Evolutionary conservation across 2,329 filamentous ascomycete species (phyloP).

Genomic region (Nothopassalora personata): DNA sequence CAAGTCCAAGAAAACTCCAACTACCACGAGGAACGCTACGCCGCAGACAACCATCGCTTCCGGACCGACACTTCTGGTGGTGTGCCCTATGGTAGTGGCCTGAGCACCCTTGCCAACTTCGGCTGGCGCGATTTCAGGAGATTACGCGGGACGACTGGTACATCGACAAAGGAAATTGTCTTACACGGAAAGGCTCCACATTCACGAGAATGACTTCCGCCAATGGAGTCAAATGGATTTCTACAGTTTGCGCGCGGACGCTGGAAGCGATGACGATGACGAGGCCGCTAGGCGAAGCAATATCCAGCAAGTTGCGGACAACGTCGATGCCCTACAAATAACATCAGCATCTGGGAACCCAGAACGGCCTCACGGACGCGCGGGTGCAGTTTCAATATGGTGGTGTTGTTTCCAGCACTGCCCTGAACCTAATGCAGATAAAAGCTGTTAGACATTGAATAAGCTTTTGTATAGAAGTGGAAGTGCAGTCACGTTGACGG

Average conservation of each 20-base stretch:
- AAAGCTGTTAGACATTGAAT: conserved; percentile 60
- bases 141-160: conserved; percentile 58
- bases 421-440: conserved; percentile 51
- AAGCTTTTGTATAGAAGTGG: conserved; percentile 57
- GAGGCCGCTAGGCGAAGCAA: conserved; percentile 54
- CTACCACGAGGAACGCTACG: conserved; percentile 61
- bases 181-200: conserved; percentile 66
- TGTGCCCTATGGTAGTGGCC: conserved; percentile 57
- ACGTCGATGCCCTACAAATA: conserved; percentile 53
- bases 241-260: conserved; percentile 64
- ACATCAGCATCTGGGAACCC: conserved; percentile 45
- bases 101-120: conserved; percentile 60
- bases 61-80: conserved; percentile 61
- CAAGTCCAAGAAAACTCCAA: conserved; percentile 66
- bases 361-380: conserved; percentile 52
- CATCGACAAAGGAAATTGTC: conserved; percentile 54
- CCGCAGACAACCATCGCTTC: conserved; percentile 54
- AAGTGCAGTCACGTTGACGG: conserved; percentile 41
- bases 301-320: conserved; percentile 54
- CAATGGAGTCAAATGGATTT: conserved; percentile 53
- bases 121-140: conserved; percentile 51
- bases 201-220: conserved; percentile 56
- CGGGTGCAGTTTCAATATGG: conserved; percentile 51
- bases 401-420: conserved; percentile 25
- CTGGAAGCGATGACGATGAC: conserved; percentile 51